These are phyloP conservation scores for Solanum dulcamara DNA, from an alignment of 257 asterid species.

Conservation along the genomic window DNA sequence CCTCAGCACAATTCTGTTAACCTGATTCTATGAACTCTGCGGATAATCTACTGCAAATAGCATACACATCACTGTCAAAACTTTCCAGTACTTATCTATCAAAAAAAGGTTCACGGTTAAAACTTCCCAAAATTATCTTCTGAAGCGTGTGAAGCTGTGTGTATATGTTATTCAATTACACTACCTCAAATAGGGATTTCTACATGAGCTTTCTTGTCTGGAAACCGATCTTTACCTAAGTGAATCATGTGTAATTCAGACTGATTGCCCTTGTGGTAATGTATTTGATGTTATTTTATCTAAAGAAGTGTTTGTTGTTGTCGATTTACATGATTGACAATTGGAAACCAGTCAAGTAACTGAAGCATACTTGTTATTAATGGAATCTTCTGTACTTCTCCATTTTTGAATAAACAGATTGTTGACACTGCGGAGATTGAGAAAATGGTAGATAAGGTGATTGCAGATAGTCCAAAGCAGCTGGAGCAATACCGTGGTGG, in stretches of 20 bases:
- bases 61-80: neutral
- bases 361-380: neutral
- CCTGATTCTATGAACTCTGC: neutral
- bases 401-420: conserved; percentile 35
- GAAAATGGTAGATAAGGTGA: conserved; percentile 79
- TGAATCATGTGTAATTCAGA: neutral
- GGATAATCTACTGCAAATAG: neutral
- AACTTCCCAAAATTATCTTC: neutral
- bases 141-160: neutral
- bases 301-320: neutral
- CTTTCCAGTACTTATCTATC: neutral
- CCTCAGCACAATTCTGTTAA: neutral
- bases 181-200: neutral
- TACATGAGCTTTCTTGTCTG: neutral
- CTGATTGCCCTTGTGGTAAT: neutral
- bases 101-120: neutral
- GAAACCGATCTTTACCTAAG: neutral
- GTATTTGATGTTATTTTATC: neutral
- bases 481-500: conserved; percentile 83
- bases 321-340: neutral
- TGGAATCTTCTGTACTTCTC: neutral
- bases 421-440: conserved; percentile 77
- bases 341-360: neutral
- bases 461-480: conserved; percentile 75
- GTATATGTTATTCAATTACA: neutral